Evolutionary conservation across 768 basidiomycete species (phyloP).

Genomic region (Cystofilobasidium macerans): DNA sequence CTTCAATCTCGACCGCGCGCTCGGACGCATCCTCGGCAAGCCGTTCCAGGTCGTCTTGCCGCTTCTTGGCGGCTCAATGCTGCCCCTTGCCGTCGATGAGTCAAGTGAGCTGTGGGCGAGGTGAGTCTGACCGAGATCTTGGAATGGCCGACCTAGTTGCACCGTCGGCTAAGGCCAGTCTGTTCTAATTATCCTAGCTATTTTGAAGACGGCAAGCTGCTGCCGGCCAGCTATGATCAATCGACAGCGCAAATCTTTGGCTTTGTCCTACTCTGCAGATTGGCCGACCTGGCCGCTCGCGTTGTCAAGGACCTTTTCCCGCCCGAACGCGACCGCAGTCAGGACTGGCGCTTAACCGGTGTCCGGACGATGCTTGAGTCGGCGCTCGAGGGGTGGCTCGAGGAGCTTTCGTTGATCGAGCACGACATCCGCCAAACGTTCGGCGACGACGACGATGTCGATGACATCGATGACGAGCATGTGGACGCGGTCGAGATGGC

Average conservation of each 20-base stretch:
- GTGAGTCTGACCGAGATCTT: not conserved
- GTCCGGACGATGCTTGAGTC: not conserved
- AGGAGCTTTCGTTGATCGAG: not conserved
- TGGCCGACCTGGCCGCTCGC: not conserved
- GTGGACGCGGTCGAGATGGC: not conserved
- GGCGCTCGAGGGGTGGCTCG: not conserved
- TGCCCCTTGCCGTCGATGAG: not conserved
- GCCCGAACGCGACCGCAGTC: constrained; percentile 1
- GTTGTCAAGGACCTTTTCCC: constrained; percentile 14
- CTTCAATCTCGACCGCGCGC: constrained; percentile 7
- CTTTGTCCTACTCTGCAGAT: constrained; percentile 6
- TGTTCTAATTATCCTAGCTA: too few species aligned
- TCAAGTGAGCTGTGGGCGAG: not conserved
- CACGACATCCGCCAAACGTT: not conserved
- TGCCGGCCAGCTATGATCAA: not conserved
- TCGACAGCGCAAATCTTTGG: not conserved
- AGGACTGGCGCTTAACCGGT: constrained; percentile 12
- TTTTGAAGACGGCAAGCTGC: not conserved
- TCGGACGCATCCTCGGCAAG: constrained; percentile 7
- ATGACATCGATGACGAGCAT: not conserved
- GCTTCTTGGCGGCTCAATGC: not conserved
- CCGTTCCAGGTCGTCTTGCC: not conserved
- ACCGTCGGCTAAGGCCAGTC: too few species aligned
- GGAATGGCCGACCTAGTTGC: too few species aligned
- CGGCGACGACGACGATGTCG: not conserved